phyloP scores from a whole-genome alignment of 2,329 filamentous ascomycete genomes.

The Fusarium torreyae region DNA sequence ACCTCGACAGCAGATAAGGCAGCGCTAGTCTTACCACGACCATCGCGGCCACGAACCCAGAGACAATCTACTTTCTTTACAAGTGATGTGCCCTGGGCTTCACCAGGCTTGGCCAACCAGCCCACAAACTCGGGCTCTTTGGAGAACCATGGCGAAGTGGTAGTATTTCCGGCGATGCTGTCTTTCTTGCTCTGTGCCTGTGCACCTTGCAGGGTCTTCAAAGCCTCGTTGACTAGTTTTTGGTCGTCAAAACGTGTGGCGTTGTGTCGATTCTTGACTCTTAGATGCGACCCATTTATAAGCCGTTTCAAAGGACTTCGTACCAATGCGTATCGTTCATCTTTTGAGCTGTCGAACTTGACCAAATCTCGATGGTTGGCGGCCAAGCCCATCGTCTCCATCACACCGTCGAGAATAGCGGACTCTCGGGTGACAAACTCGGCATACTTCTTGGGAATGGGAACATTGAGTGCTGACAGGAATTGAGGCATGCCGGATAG shows the following conservation, averaged over 20 bases:
- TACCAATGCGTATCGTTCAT: slow-evolving; percentile 56
- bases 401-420: slow-evolving; percentile 55
- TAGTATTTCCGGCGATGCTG: slow-evolving; percentile 49
- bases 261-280: slow-evolving; percentile 57
- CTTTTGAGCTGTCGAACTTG: slow-evolving; percentile 60
- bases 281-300: slow-evolving; percentile 55
- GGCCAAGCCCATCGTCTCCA: slow-evolving; percentile 55
- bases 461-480: slow-evolving; percentile 42
- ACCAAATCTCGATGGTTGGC: slow-evolving; percentile 59
- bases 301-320: slow-evolving; percentile 56
- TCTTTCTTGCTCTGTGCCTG: slow-evolving; percentile 55
- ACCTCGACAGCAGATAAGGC: slow-evolving; percentile 57
- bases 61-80: slow-evolving; percentile 52
- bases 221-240: slow-evolving; percentile 52
- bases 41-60: slow-evolving; percentile 60
- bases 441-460: slow-evolving; percentile 53
- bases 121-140: slow-evolving; percentile 55
- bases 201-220: slow-evolving; percentile 54
- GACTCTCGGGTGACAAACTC: slow-evolving; percentile 60
- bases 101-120: slow-evolving; percentile 52
- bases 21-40: slow-evolving; percentile 60
- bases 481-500: slow-evolving; percentile 53
- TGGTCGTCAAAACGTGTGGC: slow-evolving; percentile 56
- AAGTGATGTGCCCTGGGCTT: not conserved
- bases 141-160: slow-evolving; percentile 57